A percentile compares a stretch with the other conserved stretches of the same genome.
These are phyloP conservation scores for Diaporthe australafricana DNA, from an alignment of 2,329 filamentous ascomycete genomes.

Conservation along the genomic window DNA sequence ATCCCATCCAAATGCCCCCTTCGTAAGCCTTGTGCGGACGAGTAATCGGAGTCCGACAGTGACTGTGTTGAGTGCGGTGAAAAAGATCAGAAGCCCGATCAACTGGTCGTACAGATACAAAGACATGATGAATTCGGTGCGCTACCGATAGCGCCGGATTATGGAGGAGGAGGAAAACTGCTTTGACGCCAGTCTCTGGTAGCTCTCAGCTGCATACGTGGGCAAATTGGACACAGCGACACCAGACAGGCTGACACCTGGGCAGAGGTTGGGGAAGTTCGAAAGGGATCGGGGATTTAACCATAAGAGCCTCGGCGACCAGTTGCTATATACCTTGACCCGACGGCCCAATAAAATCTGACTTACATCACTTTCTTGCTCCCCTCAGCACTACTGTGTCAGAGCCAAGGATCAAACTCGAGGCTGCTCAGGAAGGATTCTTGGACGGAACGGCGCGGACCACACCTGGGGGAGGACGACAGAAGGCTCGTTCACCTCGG, in stretches of 20 bases:
- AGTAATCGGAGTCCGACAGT: conserved; percentile 34
- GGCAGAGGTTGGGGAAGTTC: conserved; percentile 4
- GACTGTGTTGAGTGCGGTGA: conserved; percentile 32
- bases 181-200: background rate
- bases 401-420: background rate
- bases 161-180: background rate
- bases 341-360: background rate
- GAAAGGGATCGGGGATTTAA: background rate
- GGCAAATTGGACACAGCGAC: conserved; percentile 9
- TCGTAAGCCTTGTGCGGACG: conserved; percentile 30
- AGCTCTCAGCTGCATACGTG: conserved; percentile 2
- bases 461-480: background rate
- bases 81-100: conserved; percentile 32
- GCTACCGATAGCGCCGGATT: conserved; percentile 3
- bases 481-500: conserved; percentile 2
- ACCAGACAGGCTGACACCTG: background rate
- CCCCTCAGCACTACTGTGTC: background rate
- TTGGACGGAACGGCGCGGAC: conserved; percentile 23
- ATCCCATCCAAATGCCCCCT: conserved; percentile 35
- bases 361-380: conserved; percentile 3
- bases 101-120: conserved; percentile 20
- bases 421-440: background rate
- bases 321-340: conserved; percentile 15
- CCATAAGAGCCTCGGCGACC: background rate
- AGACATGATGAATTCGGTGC: background rate